Conservation (phyloP, 78 protist species). For the Dictyostelium citrinum region DNA sequence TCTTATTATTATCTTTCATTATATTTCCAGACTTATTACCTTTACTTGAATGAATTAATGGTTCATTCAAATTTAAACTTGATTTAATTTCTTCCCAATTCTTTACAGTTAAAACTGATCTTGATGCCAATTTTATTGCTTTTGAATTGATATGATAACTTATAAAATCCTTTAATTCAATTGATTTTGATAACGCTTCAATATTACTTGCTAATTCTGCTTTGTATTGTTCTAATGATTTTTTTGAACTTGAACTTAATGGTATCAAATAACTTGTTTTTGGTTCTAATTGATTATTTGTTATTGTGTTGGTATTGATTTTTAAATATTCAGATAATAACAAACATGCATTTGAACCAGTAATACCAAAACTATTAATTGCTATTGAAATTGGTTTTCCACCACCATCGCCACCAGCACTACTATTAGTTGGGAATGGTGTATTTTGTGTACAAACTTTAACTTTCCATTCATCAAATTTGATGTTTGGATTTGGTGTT, state of each 20-base stretch:
- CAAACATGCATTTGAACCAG: conserved; percentile 85
- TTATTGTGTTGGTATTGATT: too few relatives aligned
- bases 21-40: background rate
- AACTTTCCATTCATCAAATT: conserved; percentile 27
- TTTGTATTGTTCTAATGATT: conserved; percentile 11
- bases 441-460: background rate
- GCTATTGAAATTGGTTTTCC: conserved; percentile 34
- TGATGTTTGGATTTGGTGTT: conserved; percentile 23
- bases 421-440: conserved; percentile 8
- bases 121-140: background rate
- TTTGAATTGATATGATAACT: background rate
- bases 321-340: conserved; percentile 12
- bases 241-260: background rate
- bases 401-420: too few relatives aligned
- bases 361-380: conserved; percentile 88
- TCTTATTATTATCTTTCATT: background rate
- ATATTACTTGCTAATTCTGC: too few relatives aligned
- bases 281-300: too few relatives aligned
- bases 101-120: background rate
- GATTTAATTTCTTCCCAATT: background rate
- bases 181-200: background rate
- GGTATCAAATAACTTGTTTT: too few relatives aligned
- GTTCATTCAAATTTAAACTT: too few relatives aligned
- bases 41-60: background rate
- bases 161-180: conserved; percentile 24